These are phyloP conservation scores for Mortierella antarctica DNA, from an alignment of 192 early-diverging fungal species.

Conservation along the genomic window DNA sequence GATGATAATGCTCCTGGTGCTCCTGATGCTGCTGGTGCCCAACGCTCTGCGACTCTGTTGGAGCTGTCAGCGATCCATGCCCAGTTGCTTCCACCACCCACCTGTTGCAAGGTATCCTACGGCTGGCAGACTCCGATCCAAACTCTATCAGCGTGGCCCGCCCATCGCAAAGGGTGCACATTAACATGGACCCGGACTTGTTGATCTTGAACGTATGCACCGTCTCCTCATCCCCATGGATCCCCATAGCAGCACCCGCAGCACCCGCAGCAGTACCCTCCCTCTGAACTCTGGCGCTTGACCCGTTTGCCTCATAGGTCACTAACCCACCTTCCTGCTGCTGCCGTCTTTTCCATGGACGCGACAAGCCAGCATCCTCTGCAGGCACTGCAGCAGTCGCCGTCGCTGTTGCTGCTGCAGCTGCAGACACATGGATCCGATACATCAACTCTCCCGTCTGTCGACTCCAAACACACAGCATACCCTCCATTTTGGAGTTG, in stretches of 20 bases:
- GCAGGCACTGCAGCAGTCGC: not conserved
- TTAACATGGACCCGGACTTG: constrained; percentile 27
- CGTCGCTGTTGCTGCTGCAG: too few species aligned
- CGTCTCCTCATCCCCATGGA: not conserved
- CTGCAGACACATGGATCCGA: constrained; percentile 17
- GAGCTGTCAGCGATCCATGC: not conserved
- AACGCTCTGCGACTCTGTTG: too few species aligned
- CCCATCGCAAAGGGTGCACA: constrained; percentile 43
- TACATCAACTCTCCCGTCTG: constrained; percentile 14
- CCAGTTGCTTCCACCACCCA: not conserved
- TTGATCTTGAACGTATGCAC: constrained; percentile 32
- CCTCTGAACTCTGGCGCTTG: not conserved
- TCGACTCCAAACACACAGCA: constrained; percentile 38
- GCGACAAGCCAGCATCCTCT: too few species aligned
- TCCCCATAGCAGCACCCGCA: not conserved
- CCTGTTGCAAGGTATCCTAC: too few species aligned
- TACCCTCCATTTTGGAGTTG: constrained; percentile 28
- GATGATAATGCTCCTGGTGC: not conserved
- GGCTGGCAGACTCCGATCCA: not conserved
- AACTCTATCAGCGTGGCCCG: constrained; percentile 37
- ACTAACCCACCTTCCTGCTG: not conserved
- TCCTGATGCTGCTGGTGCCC: not conserved
- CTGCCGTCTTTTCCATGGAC: not conserved
- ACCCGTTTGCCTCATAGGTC: not conserved
- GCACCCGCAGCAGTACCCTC: not conserved